Evolutionary conservation across 768 basidiomycete genomes (phyloP).

Genomic region (Boletus rubescentipes): DNA sequence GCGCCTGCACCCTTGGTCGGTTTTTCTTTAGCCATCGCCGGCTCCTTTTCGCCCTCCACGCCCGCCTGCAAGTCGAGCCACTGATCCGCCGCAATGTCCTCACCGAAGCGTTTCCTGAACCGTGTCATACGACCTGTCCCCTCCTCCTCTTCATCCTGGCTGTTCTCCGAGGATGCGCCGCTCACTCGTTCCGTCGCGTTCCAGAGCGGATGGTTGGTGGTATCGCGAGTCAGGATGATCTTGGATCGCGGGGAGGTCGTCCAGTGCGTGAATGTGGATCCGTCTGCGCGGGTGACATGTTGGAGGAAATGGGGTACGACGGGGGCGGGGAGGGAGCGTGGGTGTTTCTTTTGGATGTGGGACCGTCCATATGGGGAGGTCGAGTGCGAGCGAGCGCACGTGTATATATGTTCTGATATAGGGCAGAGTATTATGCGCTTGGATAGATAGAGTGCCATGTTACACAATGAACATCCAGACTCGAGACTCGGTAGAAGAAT

Average conservation of each 20-base stretch:
- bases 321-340: constrained; percentile 72
- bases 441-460: constrained; percentile 13
- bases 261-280: constrained; percentile 84
- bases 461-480: too few relatives aligned
- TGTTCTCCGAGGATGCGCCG: constrained; percentile 44
- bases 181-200: constrained; percentile 59
- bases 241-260: constrained; percentile 82
- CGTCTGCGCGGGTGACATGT: constrained; percentile 82
- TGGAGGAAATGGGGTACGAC: constrained; percentile 86
- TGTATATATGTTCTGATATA: not conserved
- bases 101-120: constrained; percentile 73
- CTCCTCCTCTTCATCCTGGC: constrained; percentile 70
- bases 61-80: constrained; percentile 28
- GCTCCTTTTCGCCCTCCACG: constrained; percentile 29
- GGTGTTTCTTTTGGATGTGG: constrained; percentile 74
- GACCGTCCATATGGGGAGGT: constrained; percentile 80
- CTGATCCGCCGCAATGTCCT: constrained; percentile 40
- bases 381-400: constrained; percentile 47
- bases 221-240: constrained; percentile 78
- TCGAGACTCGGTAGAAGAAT: too few relatives aligned
- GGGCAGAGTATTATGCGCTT: constrained; percentile 8
- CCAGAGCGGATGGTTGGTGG: constrained; percentile 87
- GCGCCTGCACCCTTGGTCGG: constrained; percentile 11
- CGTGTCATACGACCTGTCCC: constrained; percentile 79
- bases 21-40: constrained; percentile 25